A percentile compares a stretch with the other conserved stretches of the same genome.
Evolutionary conservation across 2,329 filamentous ascomycete species (phyloP).

Genomic region (Fusarium pseudonygamai): DNA sequence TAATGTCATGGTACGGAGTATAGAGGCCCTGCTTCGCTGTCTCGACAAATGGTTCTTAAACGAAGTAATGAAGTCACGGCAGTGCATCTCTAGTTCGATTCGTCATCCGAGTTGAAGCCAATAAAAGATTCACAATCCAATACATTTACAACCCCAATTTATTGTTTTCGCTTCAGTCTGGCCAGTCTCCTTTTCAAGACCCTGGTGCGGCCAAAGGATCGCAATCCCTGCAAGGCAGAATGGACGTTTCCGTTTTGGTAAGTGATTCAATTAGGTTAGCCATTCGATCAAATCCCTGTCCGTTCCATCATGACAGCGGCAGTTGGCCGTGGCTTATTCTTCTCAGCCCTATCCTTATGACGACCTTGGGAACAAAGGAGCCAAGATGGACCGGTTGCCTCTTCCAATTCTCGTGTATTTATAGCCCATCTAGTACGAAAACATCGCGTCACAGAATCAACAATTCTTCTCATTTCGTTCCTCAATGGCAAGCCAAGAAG

Average conservation of each 20-base stretch:
- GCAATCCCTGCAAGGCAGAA: neutral
- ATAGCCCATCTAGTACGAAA: too few relatives aligned
- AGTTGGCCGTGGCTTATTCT: neutral
- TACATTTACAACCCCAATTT: neutral
- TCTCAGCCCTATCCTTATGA: neutral
- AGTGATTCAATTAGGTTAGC: neutral
- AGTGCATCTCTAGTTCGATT: too few relatives aligned
- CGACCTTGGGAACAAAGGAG: neutral
- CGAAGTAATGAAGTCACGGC: too few relatives aligned
- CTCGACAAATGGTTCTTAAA: too few relatives aligned
- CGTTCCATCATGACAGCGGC: neutral
- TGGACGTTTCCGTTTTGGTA: neutral
- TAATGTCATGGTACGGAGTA: too few relatives aligned
- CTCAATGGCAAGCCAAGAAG: neutral
- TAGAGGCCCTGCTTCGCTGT: too few relatives aligned
- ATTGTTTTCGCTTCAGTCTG: neutral
- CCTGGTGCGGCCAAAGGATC: neutral
- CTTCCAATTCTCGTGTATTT: neutral
- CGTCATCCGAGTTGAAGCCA: neutral
- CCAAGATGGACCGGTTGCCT: neutral
- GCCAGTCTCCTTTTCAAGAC: neutral
- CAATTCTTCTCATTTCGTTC: neutral
- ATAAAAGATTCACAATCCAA: rapidly evolving
- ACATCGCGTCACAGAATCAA: neutral
- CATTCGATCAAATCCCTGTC: neutral